These are phyloP conservation scores for Suillus placidus DNA, from an alignment of 768 basidiomycete species.

Conservation along the genomic window DNA sequence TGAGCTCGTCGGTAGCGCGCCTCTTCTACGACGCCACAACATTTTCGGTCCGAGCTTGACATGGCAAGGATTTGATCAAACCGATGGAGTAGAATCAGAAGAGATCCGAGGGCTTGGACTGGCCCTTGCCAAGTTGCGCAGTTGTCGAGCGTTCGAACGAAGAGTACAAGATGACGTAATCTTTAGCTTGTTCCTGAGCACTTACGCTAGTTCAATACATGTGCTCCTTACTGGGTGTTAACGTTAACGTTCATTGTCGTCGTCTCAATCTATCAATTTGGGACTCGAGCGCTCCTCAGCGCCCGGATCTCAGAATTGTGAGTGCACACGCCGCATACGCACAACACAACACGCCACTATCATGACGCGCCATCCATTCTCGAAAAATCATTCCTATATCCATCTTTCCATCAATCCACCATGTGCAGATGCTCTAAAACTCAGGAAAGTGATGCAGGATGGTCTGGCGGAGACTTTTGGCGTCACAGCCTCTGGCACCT, in stretches of 20 bases:
- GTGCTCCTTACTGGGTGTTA: too few species aligned
- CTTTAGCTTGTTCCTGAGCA: not conserved
- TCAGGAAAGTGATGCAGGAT: slow-evolving; percentile 60
- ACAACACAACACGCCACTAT: not conserved
- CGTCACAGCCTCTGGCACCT: slow-evolving; percentile 48
- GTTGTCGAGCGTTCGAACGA: not conserved
- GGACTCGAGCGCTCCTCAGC: not conserved
- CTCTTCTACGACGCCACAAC: slow-evolving; percentile 59
- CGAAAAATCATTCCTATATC: not conserved
- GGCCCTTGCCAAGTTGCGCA: slow-evolving; percentile 2
- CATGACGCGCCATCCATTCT: not conserved
- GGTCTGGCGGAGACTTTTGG: slow-evolving; percentile 59
- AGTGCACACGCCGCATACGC: not conserved
- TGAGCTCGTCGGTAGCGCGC: slow-evolving; percentile 40
- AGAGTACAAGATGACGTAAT: slow-evolving; percentile 3
- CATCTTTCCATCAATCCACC: slow-evolving; percentile 2
- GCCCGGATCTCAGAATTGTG: not conserved
- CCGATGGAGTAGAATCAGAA: not conserved
- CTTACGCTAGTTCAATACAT: not conserved
- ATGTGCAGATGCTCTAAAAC: slow-evolving; percentile 41
- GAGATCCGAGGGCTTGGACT: not conserved
- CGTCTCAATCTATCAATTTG: not conserved
- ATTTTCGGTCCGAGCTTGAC: slow-evolving; percentile 20
- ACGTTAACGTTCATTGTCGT: not conserved
- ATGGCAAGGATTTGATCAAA: slow-evolving; percentile 5